These are phyloP conservation scores for Russula sp. DNA, from an alignment of 768 basidiomycete genomes.

Conservation along the genomic window DNA sequence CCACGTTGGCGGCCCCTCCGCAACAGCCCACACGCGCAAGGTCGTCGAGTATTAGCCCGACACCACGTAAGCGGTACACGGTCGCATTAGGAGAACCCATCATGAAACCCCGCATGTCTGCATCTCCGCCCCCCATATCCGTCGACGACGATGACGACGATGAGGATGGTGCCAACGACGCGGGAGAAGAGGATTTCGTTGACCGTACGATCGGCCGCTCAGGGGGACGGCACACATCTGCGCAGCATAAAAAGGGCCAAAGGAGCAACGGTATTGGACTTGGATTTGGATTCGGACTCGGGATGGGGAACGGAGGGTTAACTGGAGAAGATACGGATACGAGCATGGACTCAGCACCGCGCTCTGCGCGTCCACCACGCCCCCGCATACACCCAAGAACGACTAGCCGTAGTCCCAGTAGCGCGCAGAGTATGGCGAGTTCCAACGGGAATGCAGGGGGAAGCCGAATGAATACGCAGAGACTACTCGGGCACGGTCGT, in stretches of 20 bases:
- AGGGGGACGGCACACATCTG: conserved; percentile 45
- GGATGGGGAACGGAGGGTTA: conserved; percentile 20
- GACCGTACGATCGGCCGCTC: conserved; percentile 54
- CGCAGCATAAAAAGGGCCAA: neutral
- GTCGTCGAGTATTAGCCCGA: conserved; percentile 62
- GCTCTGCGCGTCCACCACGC: conserved; percentile 1
- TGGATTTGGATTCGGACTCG: conserved; percentile 17
- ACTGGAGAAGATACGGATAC: conserved; percentile 20
- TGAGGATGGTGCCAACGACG: conserved; percentile 30
- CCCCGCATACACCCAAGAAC: conserved; percentile 2
- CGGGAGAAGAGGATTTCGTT: conserved; percentile 39
- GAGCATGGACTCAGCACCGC: conserved; percentile 13
- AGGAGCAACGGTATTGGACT: conserved; percentile 32
- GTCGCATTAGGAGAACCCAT: conserved; percentile 80
- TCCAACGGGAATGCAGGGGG: neutral
- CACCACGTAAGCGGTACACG: conserved; percentile 74
- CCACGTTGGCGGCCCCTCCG: conserved; percentile 16
- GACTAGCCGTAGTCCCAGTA: neutral
- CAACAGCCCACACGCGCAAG: conserved; percentile 53
- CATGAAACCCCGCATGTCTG: conserved; percentile 36
- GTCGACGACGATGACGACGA: conserved; percentile 19
- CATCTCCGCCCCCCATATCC: conserved; percentile 31
- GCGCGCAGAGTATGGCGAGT: neutral
- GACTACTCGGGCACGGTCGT: conserved; percentile 25
- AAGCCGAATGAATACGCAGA: conserved; percentile 32